Base-by-base conservation (phyloP, 192 early-diverging fungal species). In the Linnemannia zychae region DNA sequence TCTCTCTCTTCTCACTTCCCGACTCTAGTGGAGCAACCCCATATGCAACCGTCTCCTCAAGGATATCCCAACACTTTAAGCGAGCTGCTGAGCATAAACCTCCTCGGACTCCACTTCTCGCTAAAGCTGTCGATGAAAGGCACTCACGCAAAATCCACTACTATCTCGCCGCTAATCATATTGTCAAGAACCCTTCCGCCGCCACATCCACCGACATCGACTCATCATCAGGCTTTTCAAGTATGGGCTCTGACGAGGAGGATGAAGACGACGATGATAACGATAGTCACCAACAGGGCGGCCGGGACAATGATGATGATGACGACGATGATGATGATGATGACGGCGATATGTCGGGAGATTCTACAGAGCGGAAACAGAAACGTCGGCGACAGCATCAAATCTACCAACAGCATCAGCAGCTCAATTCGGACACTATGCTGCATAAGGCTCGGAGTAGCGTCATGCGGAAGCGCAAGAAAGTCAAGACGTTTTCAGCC, bases 51-150 rank as follows among this genome's bases (percentile, higher is more conserved):
- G 96, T 97, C 34, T 96, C 95, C 16, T 97, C 95, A 48, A 91
- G 95, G 48, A 97, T 97, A 80, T 96, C 95, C 3, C 95, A 97
- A 80, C 96, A 97, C 78, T 97, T 96, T 74, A 95, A 96, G 78
- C 93, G 95, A 65, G 93, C 93, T 46, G 89, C 94, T 33, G 95
- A 96, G 57, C 93, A 94, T 82, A 89, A 90, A 33, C 95, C 95
- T 15, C 95, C 95, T 6, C 90, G 95, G 18, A 90, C 93, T 22
- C 94, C 95, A 33, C 84, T 96, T 16, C 88, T 96, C 0, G 94
- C 93, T 22, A 94, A 94, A 52, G 91, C 91, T 38, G 90, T 93
- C 24, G 94, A 95, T 84, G 90, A 93, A 71, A 87, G 90, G 18
- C 92, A 95, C 72, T 90, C 93, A 20, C 90, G 95, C 67, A 94